phyloP scores from a whole-genome alignment of 1,284 basidiomycete genomes.

The Sparassis latifolia region DNA sequence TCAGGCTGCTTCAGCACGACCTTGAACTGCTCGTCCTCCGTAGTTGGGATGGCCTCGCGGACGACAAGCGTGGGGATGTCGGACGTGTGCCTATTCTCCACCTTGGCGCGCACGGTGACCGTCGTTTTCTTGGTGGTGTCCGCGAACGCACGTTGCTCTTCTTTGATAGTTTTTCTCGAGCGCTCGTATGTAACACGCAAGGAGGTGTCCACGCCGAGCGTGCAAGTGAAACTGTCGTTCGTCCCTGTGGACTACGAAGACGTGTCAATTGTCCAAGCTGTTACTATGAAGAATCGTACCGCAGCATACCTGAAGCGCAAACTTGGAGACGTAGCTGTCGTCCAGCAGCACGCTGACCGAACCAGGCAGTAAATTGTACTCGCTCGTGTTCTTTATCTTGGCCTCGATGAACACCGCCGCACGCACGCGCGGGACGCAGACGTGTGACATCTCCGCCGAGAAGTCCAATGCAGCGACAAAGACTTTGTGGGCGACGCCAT shows the following conservation, averaged over 20 bases:
- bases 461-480: constrained; percentile 43
- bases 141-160: constrained; percentile 26
- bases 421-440: constrained; percentile 41
- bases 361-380: constrained; percentile 45
- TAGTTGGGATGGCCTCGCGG: constrained; percentile 42
- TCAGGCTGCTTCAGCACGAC: constrained; percentile 42
- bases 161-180: constrained; percentile 27
- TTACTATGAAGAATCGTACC: background rate
- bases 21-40: constrained; percentile 30
- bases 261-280: too few relatives aligned
- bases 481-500: constrained; percentile 48
- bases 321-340: constrained; percentile 43
- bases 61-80: constrained; percentile 37
- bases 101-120: constrained; percentile 35
- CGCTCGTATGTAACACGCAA: constrained; percentile 43
- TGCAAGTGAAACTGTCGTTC: constrained; percentile 45
- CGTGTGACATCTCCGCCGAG: constrained; percentile 38
- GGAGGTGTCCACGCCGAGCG: constrained; percentile 46
- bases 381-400: constrained; percentile 44
- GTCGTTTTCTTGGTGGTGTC: constrained; percentile 38
- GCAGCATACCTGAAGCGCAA: constrained; percentile 34
- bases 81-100: constrained; percentile 45
- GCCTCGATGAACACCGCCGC: constrained; percentile 39
- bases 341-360: constrained; percentile 45
- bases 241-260: constrained; percentile 35